Evolutionary conservation across 2,329 filamentous ascomycete genomes (phyloP), one percentile per base, ranked within the genome.

Genomic region (Penicillium digitatum): DNA sequence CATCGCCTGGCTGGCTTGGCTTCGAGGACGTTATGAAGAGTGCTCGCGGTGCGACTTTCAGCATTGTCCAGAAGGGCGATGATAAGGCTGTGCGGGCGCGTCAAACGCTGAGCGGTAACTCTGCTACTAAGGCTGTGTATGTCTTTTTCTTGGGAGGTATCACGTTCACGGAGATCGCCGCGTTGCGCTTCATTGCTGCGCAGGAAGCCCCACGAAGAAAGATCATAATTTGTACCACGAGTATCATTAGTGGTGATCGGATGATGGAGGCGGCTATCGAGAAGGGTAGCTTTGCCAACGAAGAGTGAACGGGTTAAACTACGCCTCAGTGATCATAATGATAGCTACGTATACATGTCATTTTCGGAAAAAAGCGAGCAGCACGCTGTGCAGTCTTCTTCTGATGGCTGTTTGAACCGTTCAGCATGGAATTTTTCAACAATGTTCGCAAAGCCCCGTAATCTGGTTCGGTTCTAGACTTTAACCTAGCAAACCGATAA

Each of bases 71-170:
- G 69, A 93, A 90, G 66, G 92, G 92, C 2, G 90, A 95, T 67
- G 92, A 96, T 68, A 95, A 94, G 71, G 91, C 92, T 1, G 86
- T 93, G 31, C 92, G 93, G 66, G 93, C 93, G 16, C 82, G 91
- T 54, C 87, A 90, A 57, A 82, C 95, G 26, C 78, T 99, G 37
- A 89, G 90, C 44, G 90, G 91, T 0, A 85, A 79, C 46, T 82
- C 83, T 16, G 84, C 84, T 48, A 86, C 86, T 71, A 95, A 96
- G 78, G 93, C 89, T 0, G 87, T 95, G 0, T 89, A 96, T 68
- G 87, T 99, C n/a, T 95, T 97, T 64, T 97, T 97, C 74, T 78
- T 99, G 18, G 94, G 94, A n/a, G 95, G 94, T 2, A 89, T 99
- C 52, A 96, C 91, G 0, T 96, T 95, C 69, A 93, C 94, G 0